Percentiles rank a stretch among this genome's conserved stretches.
Conservation (phyloP, 768 basidiomycete species). For the Lentinula aciculospora region DNA sequence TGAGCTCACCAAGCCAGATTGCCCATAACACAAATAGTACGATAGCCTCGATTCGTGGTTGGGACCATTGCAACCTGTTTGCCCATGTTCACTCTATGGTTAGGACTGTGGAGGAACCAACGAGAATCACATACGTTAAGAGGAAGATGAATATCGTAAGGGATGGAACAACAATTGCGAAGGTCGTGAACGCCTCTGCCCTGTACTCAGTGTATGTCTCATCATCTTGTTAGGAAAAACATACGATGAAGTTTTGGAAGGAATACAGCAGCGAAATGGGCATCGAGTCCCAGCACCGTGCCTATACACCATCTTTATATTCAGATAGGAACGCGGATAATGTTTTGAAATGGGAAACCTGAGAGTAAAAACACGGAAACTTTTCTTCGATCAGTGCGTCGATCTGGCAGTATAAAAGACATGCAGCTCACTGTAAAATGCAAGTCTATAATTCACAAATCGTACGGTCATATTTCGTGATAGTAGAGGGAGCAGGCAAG, state of each 20-base stretch:
- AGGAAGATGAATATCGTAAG: slow-evolving; percentile 60
- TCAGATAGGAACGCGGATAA: background rate
- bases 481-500: background rate
- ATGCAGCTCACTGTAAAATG: slow-evolving; percentile 39
- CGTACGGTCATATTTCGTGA: slow-evolving; percentile 48
- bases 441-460: slow-evolving; percentile 50
- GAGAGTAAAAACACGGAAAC: slow-evolving; percentile 40
- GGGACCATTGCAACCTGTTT: slow-evolving; percentile 61
- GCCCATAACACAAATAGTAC: slow-evolving; percentile 48
- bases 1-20: slow-evolving; percentile 63
- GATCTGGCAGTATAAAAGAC: background rate
- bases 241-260: slow-evolving; percentile 60
- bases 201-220: slow-evolving; percentile 1
- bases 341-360: slow-evolving; percentile 18
- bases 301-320: slow-evolving; percentile 19
- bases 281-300: slow-evolving; percentile 62
- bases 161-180: slow-evolving; percentile 59
- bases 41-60: slow-evolving; percentile 57
- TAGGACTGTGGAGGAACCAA: background rate
- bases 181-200: slow-evolving; percentile 67
- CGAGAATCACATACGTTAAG: slow-evolving; percentile 38
- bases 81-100: slow-evolving; percentile 8
- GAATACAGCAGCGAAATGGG: slow-evolving; percentile 63
- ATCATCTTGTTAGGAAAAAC: slow-evolving; percentile 17
- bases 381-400: slow-evolving; percentile 14